phyloP scores from a whole-genome alignment of 2,329 filamentous ascomycete species.

The Sphaerulina musiva region DNA sequence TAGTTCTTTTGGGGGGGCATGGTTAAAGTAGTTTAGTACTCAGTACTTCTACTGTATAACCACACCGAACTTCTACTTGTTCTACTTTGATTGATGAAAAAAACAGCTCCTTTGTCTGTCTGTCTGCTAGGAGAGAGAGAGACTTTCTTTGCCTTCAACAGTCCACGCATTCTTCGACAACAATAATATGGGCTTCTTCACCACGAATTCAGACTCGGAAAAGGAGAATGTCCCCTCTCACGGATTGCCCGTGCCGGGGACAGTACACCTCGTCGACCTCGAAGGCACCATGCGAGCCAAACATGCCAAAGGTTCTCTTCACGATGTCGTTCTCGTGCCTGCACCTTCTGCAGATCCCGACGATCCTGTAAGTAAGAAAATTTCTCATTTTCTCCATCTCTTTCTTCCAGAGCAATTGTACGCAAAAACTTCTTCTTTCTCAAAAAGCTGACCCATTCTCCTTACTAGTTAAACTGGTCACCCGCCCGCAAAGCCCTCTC shows the following conservation, averaged over 20 bases:
- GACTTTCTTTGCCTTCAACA: too few species aligned
- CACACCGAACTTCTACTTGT: too few species aligned
- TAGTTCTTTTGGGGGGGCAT: too few species aligned
- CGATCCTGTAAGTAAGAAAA: constrained; percentile 21
- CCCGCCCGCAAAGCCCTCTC: constrained; percentile 39
- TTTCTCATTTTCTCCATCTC: neutral
- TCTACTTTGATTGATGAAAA: too few species aligned
- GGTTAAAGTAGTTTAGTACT: too few species aligned
- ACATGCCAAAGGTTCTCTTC: constrained; percentile 34
- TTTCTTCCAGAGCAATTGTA: neutral
- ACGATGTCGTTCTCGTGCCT: constrained; percentile 40
- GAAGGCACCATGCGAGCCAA: constrained; percentile 34
- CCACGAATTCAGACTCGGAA: neutral
- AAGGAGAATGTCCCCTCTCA: neutral
- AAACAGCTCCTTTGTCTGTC: too few species aligned
- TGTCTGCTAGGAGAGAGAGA: too few species aligned
- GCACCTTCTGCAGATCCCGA: constrained; percentile 41
- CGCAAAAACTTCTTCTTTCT: too few species aligned
- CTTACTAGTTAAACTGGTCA: constrained; percentile 28
- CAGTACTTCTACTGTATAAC: too few species aligned
- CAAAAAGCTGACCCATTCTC: too few species aligned
- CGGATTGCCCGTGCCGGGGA: constrained; percentile 32
- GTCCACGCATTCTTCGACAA: too few species aligned
- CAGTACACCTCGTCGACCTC: constrained; percentile 40
- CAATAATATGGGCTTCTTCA: neutral